These are phyloP conservation scores for Nitzschia palea DNA, from an alignment of 108 stramenopile genomes.

Conservation along the genomic window DNA sequence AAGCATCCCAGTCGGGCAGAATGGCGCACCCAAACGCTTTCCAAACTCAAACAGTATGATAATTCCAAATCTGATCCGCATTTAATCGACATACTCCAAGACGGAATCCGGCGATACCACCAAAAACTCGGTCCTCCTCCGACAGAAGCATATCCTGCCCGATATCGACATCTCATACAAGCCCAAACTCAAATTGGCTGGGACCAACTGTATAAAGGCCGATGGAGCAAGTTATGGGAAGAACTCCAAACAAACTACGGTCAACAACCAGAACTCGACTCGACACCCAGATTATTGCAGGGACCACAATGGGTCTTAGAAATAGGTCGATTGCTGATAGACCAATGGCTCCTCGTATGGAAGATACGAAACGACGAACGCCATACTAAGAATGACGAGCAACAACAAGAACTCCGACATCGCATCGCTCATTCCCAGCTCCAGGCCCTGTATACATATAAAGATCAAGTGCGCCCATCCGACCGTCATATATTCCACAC, in stretches of 20 bases:
- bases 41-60: background rate
- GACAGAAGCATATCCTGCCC: background rate
- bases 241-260: background rate
- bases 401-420: no score
- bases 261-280: background rate
- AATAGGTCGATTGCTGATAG: background rate
- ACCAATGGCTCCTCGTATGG: background rate
- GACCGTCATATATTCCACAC: no score
- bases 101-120: background rate
- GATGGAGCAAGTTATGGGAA: background rate
- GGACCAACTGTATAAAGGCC: background rate
- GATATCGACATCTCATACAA: background rate
- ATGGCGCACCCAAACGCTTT: background rate
- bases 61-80: background rate
- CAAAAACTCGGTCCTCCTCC: background rate
- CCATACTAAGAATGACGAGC: no score
- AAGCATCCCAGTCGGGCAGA: background rate
- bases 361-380: constrained; percentile 4
- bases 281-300: no score
- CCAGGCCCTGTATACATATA: no score
- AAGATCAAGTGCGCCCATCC: no score
- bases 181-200: background rate
- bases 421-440: no score
- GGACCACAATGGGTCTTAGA: background rate
- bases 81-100: background rate